Base-by-base conservation (phyloP, 2,329 filamentous ascomycete genomes). In the Aspergillus latus region DNA sequence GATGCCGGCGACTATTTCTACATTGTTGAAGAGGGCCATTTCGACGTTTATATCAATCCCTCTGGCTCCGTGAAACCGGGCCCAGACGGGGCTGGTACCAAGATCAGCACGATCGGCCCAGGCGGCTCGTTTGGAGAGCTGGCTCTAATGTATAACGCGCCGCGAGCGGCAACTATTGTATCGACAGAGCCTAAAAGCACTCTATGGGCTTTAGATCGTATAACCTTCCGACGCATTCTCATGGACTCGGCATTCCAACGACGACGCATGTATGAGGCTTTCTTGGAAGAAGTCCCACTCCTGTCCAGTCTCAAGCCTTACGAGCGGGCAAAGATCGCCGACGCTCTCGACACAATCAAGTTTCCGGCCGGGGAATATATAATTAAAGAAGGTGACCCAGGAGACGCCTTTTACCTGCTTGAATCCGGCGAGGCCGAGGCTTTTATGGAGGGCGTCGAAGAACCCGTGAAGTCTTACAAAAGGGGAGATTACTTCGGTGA, bases 401-500 rank as follows among this genome's bases (percentile, higher is more conserved):
- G 94, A 54, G 86, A 95, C 69, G 88, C 90, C 1, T 97, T 99
- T 76, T 99, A 89, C 76, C 85, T 97, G 44, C 80, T 97, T 47
- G 94, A 97, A 74, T 84, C 83, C 30, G 94, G 94, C 40, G 87
- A 93, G 70, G 93, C 92, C 7, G 88, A 92, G 64, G 93, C 91
- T 1, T 91, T 85, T 80, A 96, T 93, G 77, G 80, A 84, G n/a
- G 90, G 87, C 39, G 78, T 81, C 15, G 80, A 86, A 21, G 80
- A 84, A 57, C 81, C 88, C 2, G 88, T 97, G 61, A 90, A 91
- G 69, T 81, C 85, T 52, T 97, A 97, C 74, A 82, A 81, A 62
- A 94, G 96, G 75, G 94, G 94, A 30, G 94, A 97, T 69, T 99
- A 94, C 79, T 99, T 99, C 76, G 94, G 94, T 60, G 94, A 99